phyloP scores from a whole-genome alignment of 2,329 filamentous ascomycete species.

The Pseudovirgaria hyperparasitica region DNA sequence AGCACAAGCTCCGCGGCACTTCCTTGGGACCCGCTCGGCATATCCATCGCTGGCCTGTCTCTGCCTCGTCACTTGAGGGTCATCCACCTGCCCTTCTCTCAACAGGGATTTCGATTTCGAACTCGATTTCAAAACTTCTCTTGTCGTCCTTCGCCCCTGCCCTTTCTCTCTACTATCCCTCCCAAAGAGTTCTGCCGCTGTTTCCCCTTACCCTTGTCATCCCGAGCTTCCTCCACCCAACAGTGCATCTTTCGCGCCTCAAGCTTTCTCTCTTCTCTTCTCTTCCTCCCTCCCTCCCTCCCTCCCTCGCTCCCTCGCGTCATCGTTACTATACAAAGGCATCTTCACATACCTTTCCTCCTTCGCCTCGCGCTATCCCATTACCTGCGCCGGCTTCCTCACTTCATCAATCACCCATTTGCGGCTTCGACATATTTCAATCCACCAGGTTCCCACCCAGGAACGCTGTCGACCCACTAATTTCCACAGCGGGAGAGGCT shows the following conservation, averaged over 20 bases:
- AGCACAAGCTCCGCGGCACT: too few relatives aligned
- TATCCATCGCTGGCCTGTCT: too few relatives aligned
- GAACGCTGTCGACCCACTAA: constrained; percentile 2
- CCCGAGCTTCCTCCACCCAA: too few relatives aligned
- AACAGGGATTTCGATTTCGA: too few relatives aligned
- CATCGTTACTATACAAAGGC: constrained; percentile 3
- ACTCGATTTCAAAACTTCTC: too few relatives aligned
- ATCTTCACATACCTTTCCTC: background rate
- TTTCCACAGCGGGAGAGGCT: constrained; percentile 3
- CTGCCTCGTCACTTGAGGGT: too few relatives aligned
- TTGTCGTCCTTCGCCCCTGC: too few relatives aligned
- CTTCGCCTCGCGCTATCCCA: constrained; percentile 1
- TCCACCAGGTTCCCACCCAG: background rate
- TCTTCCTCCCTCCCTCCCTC: background rate
- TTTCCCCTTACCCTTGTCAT: too few relatives aligned
- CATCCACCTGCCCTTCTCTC: too few relatives aligned
- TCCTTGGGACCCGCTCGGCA: too few relatives aligned
- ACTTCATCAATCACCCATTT: constrained; percentile 4
- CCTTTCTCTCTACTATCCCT: too few relatives aligned
- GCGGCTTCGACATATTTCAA: constrained; percentile 3
- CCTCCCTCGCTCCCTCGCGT: background rate
- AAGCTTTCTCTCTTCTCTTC: background rate
- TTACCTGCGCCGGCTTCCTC: constrained; percentile 7
- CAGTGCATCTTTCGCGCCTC: too few relatives aligned
- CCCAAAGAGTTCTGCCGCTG: background rate